These are phyloP conservation scores for Heracleum sosnowskyi DNA, from an alignment of 129 eudicot genomes.

Conservation along the genomic window DNA sequence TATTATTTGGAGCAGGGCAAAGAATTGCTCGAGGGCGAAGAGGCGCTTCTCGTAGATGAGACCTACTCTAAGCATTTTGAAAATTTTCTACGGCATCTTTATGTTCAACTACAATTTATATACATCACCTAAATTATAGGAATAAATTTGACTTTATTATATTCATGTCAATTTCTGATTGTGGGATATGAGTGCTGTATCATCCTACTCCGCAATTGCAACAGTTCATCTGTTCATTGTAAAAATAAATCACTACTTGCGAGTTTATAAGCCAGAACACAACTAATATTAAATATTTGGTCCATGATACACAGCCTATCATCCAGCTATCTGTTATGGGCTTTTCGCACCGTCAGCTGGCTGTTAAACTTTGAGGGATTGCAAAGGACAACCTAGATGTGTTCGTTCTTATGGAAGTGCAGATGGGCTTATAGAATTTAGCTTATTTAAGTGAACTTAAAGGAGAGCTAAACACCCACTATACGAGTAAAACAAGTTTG, in stretches of 20 bases:
- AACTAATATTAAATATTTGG: not conserved
- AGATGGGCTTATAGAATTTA: too few relatives aligned
- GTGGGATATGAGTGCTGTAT: not conserved
- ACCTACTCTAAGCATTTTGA: not conserved
- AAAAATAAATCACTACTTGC: not conserved
- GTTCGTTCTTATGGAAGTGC: too few relatives aligned
- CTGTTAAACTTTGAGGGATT: too few relatives aligned
- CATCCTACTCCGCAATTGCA: not conserved
- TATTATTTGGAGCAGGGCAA: constrained; percentile 66
- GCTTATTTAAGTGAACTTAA: too few relatives aligned
- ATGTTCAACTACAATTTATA: not conserved
- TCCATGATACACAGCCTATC: not conserved
- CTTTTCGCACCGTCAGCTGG: too few relatives aligned
- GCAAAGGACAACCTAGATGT: too few relatives aligned
- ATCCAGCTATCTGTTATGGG: too few relatives aligned
- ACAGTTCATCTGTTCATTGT: not conserved
- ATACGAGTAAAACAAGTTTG: too few relatives aligned
- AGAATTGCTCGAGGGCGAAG: constrained; percentile 55
- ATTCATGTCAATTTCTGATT: too few relatives aligned
- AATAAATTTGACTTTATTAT: not conserved
- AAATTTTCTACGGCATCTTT: not conserved
- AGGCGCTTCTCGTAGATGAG: constrained; percentile 34
- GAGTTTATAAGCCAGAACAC: not conserved
- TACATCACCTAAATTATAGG: not conserved
- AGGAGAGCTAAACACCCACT: too few relatives aligned